A percentile compares a stretch with the other conserved stretches of the same genome.
phyloP scores from a whole-genome alignment of 257 asterid species.

The Jasminum sambac region DNA sequence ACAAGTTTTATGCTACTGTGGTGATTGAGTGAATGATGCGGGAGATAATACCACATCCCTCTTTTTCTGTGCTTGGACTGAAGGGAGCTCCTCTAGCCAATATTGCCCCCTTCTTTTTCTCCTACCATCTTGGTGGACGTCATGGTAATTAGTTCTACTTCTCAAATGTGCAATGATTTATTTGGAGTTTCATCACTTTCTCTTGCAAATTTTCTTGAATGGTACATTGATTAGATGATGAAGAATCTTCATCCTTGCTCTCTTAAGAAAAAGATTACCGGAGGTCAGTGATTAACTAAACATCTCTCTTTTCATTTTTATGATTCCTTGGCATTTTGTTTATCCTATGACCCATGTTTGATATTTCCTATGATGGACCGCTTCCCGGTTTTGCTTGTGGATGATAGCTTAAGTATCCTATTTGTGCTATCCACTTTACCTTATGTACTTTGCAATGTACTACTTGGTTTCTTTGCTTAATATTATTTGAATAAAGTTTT shows the following conservation, averaged over 20 bases:
- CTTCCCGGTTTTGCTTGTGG: neutral
- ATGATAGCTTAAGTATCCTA: neutral
- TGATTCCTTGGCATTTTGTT: no score
- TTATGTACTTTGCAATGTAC: neutral
- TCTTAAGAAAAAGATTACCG: neutral
- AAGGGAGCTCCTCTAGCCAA: slow-evolving; percentile 50
- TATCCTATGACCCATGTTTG: neutral
- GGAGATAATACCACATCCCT: slow-evolving; percentile 53
- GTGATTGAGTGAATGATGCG: slow-evolving; percentile 58
- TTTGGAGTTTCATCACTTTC: neutral
- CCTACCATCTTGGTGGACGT: no score
- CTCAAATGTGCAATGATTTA: neutral
- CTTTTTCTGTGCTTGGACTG: slow-evolving; percentile 55
- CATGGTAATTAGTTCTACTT: neutral
- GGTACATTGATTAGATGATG: neutral
- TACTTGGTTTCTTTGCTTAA: slow-evolving; percentile 1
- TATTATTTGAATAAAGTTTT: neutral
- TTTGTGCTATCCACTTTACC: neutral
- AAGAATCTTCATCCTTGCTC: neutral
- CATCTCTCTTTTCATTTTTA: neutral
- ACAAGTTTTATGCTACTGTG: slow-evolving; percentile 42
- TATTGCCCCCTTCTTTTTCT: slow-evolving; percentile 15
- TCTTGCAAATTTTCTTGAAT: neutral
- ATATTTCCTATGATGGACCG: neutral
- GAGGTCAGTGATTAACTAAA: neutral